Base-by-base conservation (phyloP, 225 moss, liverwort and hornwort species). In the Straminergon stramineum region DNA sequence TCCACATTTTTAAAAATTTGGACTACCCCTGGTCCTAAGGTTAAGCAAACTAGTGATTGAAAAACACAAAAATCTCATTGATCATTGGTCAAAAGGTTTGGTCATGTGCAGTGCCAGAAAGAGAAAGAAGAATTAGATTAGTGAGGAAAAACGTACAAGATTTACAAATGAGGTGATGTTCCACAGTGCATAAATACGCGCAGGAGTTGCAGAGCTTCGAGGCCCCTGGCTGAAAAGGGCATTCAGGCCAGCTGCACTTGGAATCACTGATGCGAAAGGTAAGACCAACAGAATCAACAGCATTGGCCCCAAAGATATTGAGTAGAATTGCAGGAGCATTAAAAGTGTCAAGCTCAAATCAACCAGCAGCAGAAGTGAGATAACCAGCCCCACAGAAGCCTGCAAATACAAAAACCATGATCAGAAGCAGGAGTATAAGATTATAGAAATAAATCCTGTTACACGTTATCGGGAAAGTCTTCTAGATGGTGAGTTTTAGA, bases 191-290 rank as follows among this genome's bases (percentile, higher is more conserved):
- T 99, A 97, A 51, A 99, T 96, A 56, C 98, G 95, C 11, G 97
- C 94, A 88, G 96, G 94, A 74, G 96, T 95, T 87, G 98, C 95
- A 75, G 98, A 95, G 88, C 94, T 94, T 85, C 97, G 96, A 84
- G 97, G 97, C 18, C 96, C 98, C 86, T 95, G 96, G 91, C 98
- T 99, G 85, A 99, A 99, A 63, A 99, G 94, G 57, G 98, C 98
- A 91, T 99, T 99, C 28, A 97, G 94, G 64, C 98, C 98, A 68
- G 98, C 96, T 45, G 97, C 97, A 93, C 94, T 96, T 52, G 97
- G 96, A 52, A 97, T 93, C 53, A 96, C 88, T n/a, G 95, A 95
- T 81, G 98, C 97, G 39, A 99, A 95, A 87, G 98, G 98, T 74
- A 97, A 93, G 63, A 99, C 93, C 88, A 99, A 86, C 56, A 99